These are phyloP conservation scores for Pisolithus orientalis DNA, from an alignment of 768 basidiomycete species.

Conservation along the genomic window DNA sequence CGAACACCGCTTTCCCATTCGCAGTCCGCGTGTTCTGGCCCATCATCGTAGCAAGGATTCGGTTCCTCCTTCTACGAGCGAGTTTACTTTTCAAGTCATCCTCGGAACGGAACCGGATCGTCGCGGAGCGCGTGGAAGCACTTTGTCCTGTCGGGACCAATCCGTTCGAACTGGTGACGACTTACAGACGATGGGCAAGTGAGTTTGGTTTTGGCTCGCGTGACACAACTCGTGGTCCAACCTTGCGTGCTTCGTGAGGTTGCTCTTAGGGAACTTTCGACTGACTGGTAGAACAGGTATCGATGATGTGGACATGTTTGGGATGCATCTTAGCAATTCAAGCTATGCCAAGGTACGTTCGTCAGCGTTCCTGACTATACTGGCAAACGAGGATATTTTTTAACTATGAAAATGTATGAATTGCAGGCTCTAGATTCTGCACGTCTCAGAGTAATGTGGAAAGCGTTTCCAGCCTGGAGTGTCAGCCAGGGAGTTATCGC, in stretches of 20 bases:
- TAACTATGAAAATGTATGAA: neutral
- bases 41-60: conserved; percentile 31
- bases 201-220: conserved; percentile 3
- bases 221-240: neutral
- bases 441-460: conserved; percentile 43
- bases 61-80: conserved; percentile 27
- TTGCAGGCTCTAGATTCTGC: conserved; percentile 39
- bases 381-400: neutral
- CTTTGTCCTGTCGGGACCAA: conserved; percentile 49
- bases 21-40: conserved; percentile 52
- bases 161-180: conserved; percentile 43
- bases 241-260: too few species aligned
- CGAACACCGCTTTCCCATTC: neutral
- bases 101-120: conserved; percentile 24
- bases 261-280: neutral
- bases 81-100: conserved; percentile 34
- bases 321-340: conserved; percentile 76
- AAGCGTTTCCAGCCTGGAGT: conserved; percentile 51
- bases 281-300: conserved; percentile 35
- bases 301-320: conserved; percentile 63
- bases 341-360: conserved; percentile 63
- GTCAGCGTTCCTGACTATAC: neutral
- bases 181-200: conserved; percentile 53
- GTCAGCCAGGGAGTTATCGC: conserved; percentile 56
- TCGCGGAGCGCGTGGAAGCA: conserved; percentile 40